These are phyloP conservation scores for Coniferiporia sulphurascens DNA, from an alignment of 1,284 basidiomycete species.

Conservation along the genomic window DNA sequence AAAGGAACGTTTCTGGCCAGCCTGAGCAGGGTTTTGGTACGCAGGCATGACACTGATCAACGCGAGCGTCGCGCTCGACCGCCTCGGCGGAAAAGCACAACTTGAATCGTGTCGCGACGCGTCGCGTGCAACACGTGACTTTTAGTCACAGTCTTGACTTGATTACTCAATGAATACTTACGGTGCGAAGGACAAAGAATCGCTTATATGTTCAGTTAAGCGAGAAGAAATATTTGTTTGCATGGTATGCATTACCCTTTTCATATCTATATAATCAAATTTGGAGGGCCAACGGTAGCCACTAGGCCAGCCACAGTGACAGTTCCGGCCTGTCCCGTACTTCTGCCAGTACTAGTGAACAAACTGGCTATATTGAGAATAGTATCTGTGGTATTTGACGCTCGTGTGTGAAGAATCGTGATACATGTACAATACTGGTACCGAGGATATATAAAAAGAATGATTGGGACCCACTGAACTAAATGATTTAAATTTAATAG, in stretches of 20 bases:
- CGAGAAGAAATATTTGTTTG: no score
- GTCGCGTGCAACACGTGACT: neutral
- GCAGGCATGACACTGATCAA: constrained; percentile 3
- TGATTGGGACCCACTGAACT: neutral
- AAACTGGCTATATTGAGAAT: neutral
- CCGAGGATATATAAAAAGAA: neutral
- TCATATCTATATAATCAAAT: no score
- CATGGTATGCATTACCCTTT: no score
- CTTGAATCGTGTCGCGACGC: neutral
- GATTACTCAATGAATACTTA: no score
- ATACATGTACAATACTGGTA: no score
- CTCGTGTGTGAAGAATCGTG: no score
- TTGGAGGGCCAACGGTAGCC: no score
- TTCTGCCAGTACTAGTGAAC: neutral
- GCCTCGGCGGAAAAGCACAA: neutral
- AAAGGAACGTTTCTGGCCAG: constrained; percentile 1
- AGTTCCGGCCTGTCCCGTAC: no score
- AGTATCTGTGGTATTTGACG: neutral
- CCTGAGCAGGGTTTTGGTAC: constrained; percentile 5
- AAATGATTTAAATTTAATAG: neutral
- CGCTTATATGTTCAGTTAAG: no score
- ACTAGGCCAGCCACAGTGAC: no score
- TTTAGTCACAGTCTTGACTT: no score
- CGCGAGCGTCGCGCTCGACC: neutral
- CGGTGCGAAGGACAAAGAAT: no score